Conservation (phyloP, 169 alveolate genomes). For the Theileria orientalis region DNA sequence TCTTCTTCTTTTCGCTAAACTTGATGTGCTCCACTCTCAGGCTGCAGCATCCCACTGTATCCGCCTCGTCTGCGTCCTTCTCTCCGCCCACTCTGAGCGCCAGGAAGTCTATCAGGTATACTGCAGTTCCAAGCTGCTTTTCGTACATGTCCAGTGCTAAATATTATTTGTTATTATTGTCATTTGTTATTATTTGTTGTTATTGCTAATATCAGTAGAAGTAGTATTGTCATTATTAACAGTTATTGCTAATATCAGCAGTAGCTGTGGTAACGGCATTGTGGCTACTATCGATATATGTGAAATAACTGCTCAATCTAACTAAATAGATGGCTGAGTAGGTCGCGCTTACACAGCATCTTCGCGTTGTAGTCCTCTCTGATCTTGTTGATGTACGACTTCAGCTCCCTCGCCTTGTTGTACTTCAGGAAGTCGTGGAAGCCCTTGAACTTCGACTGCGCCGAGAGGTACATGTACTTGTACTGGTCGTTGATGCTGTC, state of each 20-base stretch:
- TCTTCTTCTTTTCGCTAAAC: slow-evolving; percentile 65
- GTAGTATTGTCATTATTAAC: background rate
- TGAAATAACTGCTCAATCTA: too few species aligned
- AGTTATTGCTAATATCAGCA: background rate
- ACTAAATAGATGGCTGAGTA: too few species aligned
- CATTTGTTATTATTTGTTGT: background rate
- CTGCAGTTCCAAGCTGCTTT: slow-evolving; percentile 96
- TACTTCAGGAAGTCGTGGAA: slow-evolving; percentile 93
- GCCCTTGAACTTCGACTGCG: slow-evolving; percentile 94
- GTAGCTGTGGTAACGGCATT: too few species aligned
- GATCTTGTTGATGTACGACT: slow-evolving; percentile 81
- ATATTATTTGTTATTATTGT: background rate
- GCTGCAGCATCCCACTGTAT: slow-evolving; percentile 99
- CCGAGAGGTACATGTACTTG: slow-evolving; percentile 92
- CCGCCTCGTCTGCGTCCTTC: slow-evolving; percentile 99
- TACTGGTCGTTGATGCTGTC: slow-evolving; percentile 90
- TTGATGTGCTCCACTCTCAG: slow-evolving; percentile 95
- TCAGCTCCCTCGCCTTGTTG: slow-evolving; percentile 94
- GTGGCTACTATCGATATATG: too few species aligned
- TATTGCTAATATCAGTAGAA: background rate
- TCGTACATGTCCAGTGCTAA: slow-evolving; percentile 75
- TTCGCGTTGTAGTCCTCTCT: slow-evolving; percentile 88
- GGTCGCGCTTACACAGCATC: slow-evolving; percentile 61
- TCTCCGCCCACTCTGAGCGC: slow-evolving; percentile 99
- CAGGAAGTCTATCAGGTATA: slow-evolving; percentile 95